Conservation (phyloP, 2,329 filamentous ascomycete genomes). For the Botrytis elliptica region DNA sequence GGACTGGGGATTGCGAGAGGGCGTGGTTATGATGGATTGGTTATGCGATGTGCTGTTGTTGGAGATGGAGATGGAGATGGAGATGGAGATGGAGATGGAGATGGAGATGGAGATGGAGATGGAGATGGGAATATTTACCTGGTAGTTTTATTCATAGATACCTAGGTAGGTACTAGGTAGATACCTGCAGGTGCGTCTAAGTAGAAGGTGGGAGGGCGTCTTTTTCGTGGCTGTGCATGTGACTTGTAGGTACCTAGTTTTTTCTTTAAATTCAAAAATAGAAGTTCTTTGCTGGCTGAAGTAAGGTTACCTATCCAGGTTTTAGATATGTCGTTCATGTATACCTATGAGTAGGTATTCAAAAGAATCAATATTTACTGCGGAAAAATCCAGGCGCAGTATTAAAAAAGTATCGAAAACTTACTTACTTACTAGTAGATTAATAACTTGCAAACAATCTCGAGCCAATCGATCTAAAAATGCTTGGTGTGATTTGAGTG, state of each 20-base stretch:
- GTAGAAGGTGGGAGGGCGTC: neutral
- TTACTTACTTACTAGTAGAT: neutral
- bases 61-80: neutral
- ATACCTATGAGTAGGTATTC: neutral
- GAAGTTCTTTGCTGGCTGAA: neutral
- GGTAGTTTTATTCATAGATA: neutral
- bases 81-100: neutral
- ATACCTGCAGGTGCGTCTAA: neutral
- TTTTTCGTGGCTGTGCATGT: neutral
- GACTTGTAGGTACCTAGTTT: neutral
- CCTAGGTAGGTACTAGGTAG: too few species aligned
- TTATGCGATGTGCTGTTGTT: neutral
- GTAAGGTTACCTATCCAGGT: neutral
- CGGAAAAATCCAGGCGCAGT: neutral
- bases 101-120: neutral
- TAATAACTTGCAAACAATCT: too few species aligned
- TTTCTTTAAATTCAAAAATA: neutral
- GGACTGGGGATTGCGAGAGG: neutral
- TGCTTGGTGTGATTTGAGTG: neutral
- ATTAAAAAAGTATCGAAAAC: neutral
- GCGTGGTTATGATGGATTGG: neutral
- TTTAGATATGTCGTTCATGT: neutral
- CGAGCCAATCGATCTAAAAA: neutral
- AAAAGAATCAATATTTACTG: neutral
- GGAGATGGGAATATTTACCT: neutral